These are phyloP conservation scores for Barnettozyma sucrosica DNA, from an alignment of 805 yeast species.

Conservation along the genomic window DNA sequence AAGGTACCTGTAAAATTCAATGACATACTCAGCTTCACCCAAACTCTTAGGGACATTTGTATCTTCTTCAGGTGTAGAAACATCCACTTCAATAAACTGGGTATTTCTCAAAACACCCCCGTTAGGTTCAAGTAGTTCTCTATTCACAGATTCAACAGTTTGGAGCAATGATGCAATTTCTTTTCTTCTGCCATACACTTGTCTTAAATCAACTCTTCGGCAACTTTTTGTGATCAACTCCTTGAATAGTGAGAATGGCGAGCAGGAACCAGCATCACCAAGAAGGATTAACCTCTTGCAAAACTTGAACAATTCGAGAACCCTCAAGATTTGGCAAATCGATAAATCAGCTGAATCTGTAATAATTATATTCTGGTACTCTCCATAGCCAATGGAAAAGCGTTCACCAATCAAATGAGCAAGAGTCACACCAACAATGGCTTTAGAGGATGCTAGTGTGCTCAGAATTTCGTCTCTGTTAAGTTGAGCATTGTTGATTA, in stretches of 20 bases:
- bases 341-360: slow-evolving; percentile 30
- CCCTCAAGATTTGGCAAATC: slow-evolving; percentile 28
- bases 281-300: slow-evolving; percentile 28
- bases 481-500: background rate
- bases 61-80: slow-evolving; percentile 27
- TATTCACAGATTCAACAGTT: background rate
- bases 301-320: slow-evolving; percentile 15
- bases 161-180: background rate
- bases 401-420: slow-evolving; percentile 14
- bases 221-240: slow-evolving; percentile 22
- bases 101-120: background rate
- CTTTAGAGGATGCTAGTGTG: slow-evolving; percentile 10
- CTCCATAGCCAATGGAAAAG: slow-evolving; percentile 14
- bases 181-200: background rate
- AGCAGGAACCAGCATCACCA: slow-evolving; percentile 30
- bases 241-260: slow-evolving; percentile 24
- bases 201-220: background rate
- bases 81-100: slow-evolving; percentile 31
- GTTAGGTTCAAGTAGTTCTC: background rate
- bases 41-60: slow-evolving; percentile 27
- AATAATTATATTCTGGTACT: slow-evolving; percentile 28
- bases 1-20: slow-evolving; percentile 41
- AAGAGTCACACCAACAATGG: slow-evolving; percentile 28
- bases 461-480: background rate
- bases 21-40: slow-evolving; percentile 45